Conservation (phyloP, 495 filamentous ascomycete genomes). For the Oleoguttula mirabilis region DNA sequence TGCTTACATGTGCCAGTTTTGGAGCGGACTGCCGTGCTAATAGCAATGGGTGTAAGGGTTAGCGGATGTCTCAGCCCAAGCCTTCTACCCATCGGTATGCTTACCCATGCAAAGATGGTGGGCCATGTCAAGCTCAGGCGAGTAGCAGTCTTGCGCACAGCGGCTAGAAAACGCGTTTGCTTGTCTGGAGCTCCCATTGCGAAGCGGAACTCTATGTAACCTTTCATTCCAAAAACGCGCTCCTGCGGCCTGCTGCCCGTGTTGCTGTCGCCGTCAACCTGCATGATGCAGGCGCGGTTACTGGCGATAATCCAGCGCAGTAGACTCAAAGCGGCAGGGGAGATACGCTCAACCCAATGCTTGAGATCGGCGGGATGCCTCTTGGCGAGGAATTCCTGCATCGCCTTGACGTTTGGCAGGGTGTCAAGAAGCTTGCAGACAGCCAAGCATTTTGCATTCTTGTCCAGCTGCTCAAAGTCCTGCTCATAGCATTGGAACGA, state of each 20-base stretch:
- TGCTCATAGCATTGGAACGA: slow-evolving; percentile 38
- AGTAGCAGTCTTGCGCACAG: slow-evolving; percentile 40
- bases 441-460: slow-evolving; percentile 37
- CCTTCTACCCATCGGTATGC: too few species aligned
- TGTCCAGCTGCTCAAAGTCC: slow-evolving; percentile 43
- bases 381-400: slow-evolving; percentile 48
- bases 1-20: slow-evolving; percentile 90
- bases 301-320: slow-evolving; percentile 87
- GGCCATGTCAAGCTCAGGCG: slow-evolving; percentile 39
- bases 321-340: slow-evolving; percentile 53
- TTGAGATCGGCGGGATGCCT: slow-evolving; percentile 35
- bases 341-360: slow-evolving; percentile 50
- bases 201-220: slow-evolving; percentile 73
- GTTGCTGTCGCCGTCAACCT: slow-evolving; percentile 40
- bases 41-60: too few species aligned
- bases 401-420: slow-evolving; percentile 53
- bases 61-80: too few species aligned
- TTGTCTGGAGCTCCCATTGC: slow-evolving; percentile 86
- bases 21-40: slow-evolving; percentile 65
- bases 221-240: slow-evolving; percentile 50
- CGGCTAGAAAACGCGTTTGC: slow-evolving; percentile 63
- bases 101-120: slow-evolving; percentile 72
- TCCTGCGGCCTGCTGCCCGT: slow-evolving; percentile 28
- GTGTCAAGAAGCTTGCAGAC: slow-evolving; percentile 53
- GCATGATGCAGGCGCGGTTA: slow-evolving; percentile 75